Evolutionary conservation across 2,329 filamentous ascomycete species (phyloP), one percentile per base, ranked within the genome.

Genomic region (Fusarium continuum): DNA sequence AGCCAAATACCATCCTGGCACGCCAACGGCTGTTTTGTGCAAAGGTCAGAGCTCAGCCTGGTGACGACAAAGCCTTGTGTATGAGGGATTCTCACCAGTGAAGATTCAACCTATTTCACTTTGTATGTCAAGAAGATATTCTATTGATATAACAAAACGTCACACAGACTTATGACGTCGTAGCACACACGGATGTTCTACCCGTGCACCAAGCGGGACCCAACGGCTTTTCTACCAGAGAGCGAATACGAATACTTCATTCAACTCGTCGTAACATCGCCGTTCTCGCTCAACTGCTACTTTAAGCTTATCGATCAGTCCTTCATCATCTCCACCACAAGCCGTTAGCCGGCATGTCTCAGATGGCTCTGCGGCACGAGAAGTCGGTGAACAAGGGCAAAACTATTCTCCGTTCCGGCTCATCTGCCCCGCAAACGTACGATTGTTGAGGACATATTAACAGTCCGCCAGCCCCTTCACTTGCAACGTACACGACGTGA

Each of bases 401-500:
- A 61, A 67, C 51, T 22, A 59, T 69, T 47, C 58, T 70, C 68
- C 65, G 65, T 20, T 45, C 64, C 68, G 63, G 28, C 16, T n/a
- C 44, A 26, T 19, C 13, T 56, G 32, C 57, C 52, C 60, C 55
- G 23, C 67, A 39, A 64, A 68, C 67, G 59, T 65, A 70, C 56
- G 62, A 65, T 48, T 25, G 22, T 19, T 29, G 13, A 40, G 32
- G 1, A 22, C 19, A 36, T 47, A 43, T 54, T 45, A 52, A 53
- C 39, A 29, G 51, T 47, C 43, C 48, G 36, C 41, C 55, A 35
- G 46, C 48, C 25, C 45, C 40, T 45, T 58, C 49, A 28, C 29
- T 19, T 16, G 8, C 55, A n/a, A 23, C 20, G 35, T 22, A 35
- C 46, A 28, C 36, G 28, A 44, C 28, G 50, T 40, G 17, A 29